Evolutionary conservation across 1,139 yeast genomes (phyloP), one percentile per base, ranked within the genome.

Genomic region (Magnusiomyces magnusii): DNA sequence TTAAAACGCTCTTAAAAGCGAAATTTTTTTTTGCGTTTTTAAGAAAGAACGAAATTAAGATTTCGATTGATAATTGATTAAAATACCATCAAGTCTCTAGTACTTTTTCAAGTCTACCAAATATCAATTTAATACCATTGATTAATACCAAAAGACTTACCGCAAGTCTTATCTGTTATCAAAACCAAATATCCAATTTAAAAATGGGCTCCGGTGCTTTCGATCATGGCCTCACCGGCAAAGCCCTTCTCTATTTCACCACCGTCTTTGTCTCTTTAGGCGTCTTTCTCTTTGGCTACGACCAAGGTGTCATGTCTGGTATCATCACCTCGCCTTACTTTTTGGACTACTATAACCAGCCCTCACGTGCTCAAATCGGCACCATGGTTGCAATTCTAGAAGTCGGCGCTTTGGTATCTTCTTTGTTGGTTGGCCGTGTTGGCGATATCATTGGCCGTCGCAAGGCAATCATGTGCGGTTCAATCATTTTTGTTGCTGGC

Each of bases 221-320:
- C 21, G 56, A 60, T 34, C 41, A 53, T 17, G 67, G 69, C 50
- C 65, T 73, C 19, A 69, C 71, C 3, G 77, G 77, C 56, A 69
- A 70, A 62, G 71, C 73, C 47, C 64, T 74, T 64, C 68, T 74
- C 50, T 89, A 88, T 70, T 86, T 88, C 73, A 88, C 95, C 1
- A 83, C 92, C 1, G 83, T 86, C 13, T 89, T 89, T 71, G 95
- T 89, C 24, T 84, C 92, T 41, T 76, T 88, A 7, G 95, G 95
- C 58, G 96, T 90, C 17, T 85, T 90, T 59, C 76, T 90, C 41
- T 90, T 89, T 70, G 97, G 96, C 2, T 90, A 87, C 72, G 96
- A 90, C 70, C 97, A 90, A 73, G 96, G 96, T 58, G 96, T 89
- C 54, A 87, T 92, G 83, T 83, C 90, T 42, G 93, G 95, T 2